Conservation (phyloP, 2,329 filamentous ascomycete species). For the Stylonectria norvegica region DNA sequence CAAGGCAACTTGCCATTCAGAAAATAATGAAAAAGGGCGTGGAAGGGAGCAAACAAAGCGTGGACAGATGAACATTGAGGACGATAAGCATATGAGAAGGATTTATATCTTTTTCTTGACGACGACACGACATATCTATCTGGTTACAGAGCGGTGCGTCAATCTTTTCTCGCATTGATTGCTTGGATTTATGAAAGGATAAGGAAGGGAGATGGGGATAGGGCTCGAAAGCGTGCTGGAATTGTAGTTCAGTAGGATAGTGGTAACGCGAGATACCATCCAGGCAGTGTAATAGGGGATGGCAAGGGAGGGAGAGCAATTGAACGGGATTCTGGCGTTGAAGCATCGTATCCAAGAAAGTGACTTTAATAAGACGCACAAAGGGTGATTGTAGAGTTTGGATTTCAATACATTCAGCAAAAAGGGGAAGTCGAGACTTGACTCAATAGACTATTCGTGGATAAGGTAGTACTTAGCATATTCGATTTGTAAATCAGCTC, state of each 20-base stretch:
- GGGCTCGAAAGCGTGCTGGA: slow-evolving; percentile 8
- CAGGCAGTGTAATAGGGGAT: neutral
- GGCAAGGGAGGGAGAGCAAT: neutral
- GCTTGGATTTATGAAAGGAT: slow-evolving; percentile 18
- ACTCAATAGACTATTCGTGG: too few species aligned
- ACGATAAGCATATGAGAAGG: slow-evolving; percentile 17
- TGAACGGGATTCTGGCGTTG: too few species aligned
- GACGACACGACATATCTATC: slow-evolving; percentile 31
- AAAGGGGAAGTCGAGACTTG: too few species aligned
- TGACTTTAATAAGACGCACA: too few species aligned
- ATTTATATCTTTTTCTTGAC: slow-evolving; percentile 26
- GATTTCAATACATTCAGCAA: too few species aligned
- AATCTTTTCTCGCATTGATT: slow-evolving; percentile 23
- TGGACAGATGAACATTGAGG: slow-evolving; percentile 8
- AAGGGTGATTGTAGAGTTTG: too few species aligned
- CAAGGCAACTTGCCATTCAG: slow-evolving; percentile 10
- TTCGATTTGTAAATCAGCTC: too few species aligned
- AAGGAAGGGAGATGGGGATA: slow-evolving; percentile 4
- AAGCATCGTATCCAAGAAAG: too few species aligned
- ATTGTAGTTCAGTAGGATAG: slow-evolving; percentile 5
- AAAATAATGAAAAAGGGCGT: slow-evolving; percentile 17
- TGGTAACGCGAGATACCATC: neutral
- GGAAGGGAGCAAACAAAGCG: slow-evolving; percentile 1
- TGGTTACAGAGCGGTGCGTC: slow-evolving; percentile 26
- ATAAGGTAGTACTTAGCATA: too few species aligned